A percentile compares a stretch with the other conserved stretches of the same genome.
phyloP scores from a whole-genome alignment of 495 filamentous ascomycete species.

The Aspergillus biplanus region DNA sequence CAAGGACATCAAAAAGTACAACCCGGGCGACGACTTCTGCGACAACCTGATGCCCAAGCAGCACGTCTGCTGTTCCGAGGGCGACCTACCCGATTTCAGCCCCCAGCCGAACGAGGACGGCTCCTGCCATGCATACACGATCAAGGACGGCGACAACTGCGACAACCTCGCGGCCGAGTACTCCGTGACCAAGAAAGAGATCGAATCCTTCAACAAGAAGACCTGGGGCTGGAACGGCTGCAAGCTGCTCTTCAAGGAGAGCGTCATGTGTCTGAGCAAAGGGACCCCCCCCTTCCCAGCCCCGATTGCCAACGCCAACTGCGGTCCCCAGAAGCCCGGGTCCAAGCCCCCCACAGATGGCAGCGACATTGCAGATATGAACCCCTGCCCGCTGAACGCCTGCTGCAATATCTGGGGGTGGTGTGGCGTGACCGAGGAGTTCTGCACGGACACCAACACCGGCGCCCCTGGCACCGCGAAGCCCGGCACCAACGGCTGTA shows the following conservation, averaged over 20 bases:
- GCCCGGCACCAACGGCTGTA: slow-evolving; percentile 44
- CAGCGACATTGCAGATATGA: slow-evolving; percentile 30
- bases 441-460: slow-evolving; percentile 41
- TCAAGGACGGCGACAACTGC: slow-evolving; percentile 37
- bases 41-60: slow-evolving; percentile 38
- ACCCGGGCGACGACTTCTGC: slow-evolving; percentile 42
- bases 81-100: slow-evolving; percentile 41
- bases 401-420: slow-evolving; percentile 48
- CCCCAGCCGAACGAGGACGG: slow-evolving; percentile 48
- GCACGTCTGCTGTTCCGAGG: slow-evolving; percentile 52
- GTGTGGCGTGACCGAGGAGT: slow-evolving; percentile 37
- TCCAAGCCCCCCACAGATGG: slow-evolving; percentile 26
- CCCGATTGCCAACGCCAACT: slow-evolving; percentile 37
- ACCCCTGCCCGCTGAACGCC: slow-evolving; percentile 34
- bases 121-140: slow-evolving; percentile 40
- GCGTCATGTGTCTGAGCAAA: slow-evolving; percentile 50
- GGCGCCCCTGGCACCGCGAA: slow-evolving; percentile 42
- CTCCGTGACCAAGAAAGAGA: slow-evolving; percentile 35
- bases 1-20: slow-evolving; percentile 45
- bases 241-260: slow-evolving; percentile 22
- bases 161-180: slow-evolving; percentile 27
- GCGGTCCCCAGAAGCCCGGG: slow-evolving; percentile 48
- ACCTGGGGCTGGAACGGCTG: slow-evolving; percentile 57
- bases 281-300: slow-evolving; percentile 51
- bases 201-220: slow-evolving; percentile 39